phyloP scores from a whole-genome alignment of 1,284 basidiomycete species.

The Ganoderma boninense region DNA sequence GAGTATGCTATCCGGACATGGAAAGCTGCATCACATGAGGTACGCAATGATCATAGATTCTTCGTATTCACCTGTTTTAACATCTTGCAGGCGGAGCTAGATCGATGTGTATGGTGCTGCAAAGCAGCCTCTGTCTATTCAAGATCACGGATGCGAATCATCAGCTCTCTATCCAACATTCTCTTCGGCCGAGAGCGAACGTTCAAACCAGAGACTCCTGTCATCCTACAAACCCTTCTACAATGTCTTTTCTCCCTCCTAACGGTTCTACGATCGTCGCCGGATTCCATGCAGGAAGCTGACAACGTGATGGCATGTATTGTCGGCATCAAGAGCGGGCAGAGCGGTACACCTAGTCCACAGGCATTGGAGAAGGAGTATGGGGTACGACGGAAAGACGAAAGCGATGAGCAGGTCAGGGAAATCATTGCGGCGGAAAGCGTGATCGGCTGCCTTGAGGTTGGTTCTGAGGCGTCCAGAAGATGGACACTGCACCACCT shows the following conservation, averaged over 20 bases:
- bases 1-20: conserved; percentile 64
- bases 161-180: conserved; percentile 57
- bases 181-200: conserved; percentile 55
- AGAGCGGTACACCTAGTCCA: conserved; percentile 41
- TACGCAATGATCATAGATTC: conserved; percentile 30
- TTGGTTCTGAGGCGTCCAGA: conserved; percentile 41
- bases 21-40: conserved; percentile 59
- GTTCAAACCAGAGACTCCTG: conserved; percentile 52
- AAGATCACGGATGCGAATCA: conserved; percentile 53
- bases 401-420: conserved; percentile 40
- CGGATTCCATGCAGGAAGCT: conserved; percentile 34
- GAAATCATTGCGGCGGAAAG: conserved; percentile 45
- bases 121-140: conserved; percentile 58
- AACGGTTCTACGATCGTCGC: conserved; percentile 41
- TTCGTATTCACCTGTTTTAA: conserved; percentile 6
- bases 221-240: conserved; percentile 60
- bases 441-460: conserved; percentile 46
- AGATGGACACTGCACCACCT: conserved; percentile 44
- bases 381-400: conserved; percentile 41
- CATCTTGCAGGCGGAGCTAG: conserved; percentile 53
- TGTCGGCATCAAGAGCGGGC: conserved; percentile 38
- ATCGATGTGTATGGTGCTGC: conserved; percentile 74
- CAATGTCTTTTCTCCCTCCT: conserved; percentile 62
- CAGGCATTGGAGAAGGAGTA: conserved; percentile 48
- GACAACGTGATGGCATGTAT: conserved; percentile 42